These are phyloP conservation scores for Begonia fuchsioides DNA, from an alignment of 306 rosid genomes.

Conservation along the genomic window DNA sequence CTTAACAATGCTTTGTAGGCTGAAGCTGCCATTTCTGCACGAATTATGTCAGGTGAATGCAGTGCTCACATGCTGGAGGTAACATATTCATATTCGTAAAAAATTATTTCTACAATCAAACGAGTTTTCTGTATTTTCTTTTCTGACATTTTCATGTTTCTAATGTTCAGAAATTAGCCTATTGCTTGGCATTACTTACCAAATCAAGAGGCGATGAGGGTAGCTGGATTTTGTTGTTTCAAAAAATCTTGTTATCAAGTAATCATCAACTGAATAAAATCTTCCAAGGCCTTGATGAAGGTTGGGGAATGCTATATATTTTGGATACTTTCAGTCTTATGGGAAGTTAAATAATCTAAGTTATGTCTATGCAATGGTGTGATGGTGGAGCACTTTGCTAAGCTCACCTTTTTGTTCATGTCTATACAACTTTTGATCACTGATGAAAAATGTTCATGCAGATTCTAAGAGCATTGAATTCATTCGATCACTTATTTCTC, in stretches of 20 bases:
- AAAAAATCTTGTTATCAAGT: constrained; percentile 46
- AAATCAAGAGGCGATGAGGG: constrained; percentile 72
- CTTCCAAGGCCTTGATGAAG: constrained; percentile 82
- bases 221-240: constrained; percentile 70
- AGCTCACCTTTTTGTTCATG: too few relatives aligned
- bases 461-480: constrained; percentile 29
- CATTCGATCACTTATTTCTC: constrained; percentile 33
- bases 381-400: too few relatives aligned
- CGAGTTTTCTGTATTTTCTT: not conserved
- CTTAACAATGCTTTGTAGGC: too few relatives aligned
- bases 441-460: constrained; percentile 16
- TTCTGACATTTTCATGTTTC: constrained; percentile 1
- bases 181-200: constrained; percentile 72
- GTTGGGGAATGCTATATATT: constrained; percentile 20
- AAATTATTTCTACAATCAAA: constrained; percentile 5
- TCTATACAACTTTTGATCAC: too few relatives aligned
- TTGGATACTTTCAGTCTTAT: constrained; percentile 3
- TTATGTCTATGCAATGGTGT: constrained; percentile 24
- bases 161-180: constrained; percentile 57
- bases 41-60: constrained; percentile 45
- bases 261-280: constrained; percentile 42
- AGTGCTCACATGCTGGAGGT: constrained; percentile 58
- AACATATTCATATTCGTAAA: constrained; percentile 16
- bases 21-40: constrained; percentile 59
- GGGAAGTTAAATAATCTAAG: constrained; percentile 5